Evolutionary conservation across 1,139 yeast species (phyloP).

Genomic region (Debaryomyces sp.): DNA sequence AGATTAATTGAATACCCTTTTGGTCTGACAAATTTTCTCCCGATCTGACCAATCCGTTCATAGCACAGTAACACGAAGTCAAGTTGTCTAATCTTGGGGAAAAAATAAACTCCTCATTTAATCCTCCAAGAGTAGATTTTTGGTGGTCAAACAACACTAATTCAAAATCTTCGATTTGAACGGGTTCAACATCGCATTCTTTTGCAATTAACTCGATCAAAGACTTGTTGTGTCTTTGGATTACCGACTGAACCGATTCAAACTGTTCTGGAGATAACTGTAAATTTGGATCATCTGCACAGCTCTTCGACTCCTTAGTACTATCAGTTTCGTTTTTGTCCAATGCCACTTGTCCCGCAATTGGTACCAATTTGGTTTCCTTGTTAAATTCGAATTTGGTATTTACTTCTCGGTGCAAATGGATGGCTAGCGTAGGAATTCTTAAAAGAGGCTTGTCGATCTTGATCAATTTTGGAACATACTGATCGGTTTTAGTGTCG

Average conservation of each 20-base stretch:
- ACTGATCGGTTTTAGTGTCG: constrained; percentile 49
- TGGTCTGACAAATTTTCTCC: constrained; percentile 43
- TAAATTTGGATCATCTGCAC: constrained; percentile 48
- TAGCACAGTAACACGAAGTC: constrained; percentile 81
- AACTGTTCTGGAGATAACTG: constrained; percentile 57
- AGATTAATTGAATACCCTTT: constrained; percentile 66
- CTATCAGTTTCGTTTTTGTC: constrained; percentile 29
- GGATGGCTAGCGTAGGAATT: constrained; percentile 95
- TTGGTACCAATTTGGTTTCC: constrained; percentile 85
- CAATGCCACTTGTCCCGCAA: constrained; percentile 67
- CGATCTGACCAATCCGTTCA: constrained; percentile 68
- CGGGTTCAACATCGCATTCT: constrained; percentile 52
- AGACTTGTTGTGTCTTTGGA: constrained; percentile 75
- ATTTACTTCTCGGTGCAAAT: constrained; percentile 76
- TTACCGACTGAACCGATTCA: constrained; percentile 63
- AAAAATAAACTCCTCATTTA: constrained; percentile 87
- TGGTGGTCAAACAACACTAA: constrained; percentile 87
- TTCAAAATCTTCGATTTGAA: constrained; percentile 85
- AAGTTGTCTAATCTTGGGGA: constrained; percentile 94
- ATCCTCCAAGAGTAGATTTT: constrained; percentile 80
- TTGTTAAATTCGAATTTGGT: constrained; percentile 85
- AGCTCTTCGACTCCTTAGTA: constrained; percentile 25
- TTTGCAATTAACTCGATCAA: constrained; percentile 69
- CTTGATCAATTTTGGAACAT: constrained; percentile 70
- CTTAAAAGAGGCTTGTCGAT: constrained; percentile 82